These are phyloP conservation scores for Fusarium sp. DNA, from an alignment of 2,329 filamentous ascomycete genomes.

Conservation along the genomic window DNA sequence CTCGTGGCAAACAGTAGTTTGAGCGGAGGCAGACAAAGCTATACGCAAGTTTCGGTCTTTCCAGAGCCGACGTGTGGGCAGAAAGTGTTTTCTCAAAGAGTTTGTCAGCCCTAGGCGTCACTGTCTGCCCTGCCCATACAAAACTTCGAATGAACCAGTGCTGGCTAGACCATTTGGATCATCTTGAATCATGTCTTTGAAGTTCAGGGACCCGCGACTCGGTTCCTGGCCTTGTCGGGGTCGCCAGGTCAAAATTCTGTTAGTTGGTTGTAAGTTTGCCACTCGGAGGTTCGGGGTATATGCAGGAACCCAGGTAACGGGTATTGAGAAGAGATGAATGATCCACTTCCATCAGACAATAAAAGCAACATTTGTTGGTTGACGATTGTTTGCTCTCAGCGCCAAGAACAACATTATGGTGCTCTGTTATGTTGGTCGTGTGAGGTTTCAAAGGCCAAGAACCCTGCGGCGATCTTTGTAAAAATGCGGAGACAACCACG, in stretches of 20 bases:
- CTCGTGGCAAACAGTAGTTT: slow-evolving; percentile 12
- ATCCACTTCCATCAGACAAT: not conserved
- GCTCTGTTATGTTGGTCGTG: not conserved
- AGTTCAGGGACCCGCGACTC: not conserved
- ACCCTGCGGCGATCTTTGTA: slow-evolving; percentile 9
- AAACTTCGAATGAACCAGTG: not conserved
- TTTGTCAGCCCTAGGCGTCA: not conserved
- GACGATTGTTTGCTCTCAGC: not conserved
- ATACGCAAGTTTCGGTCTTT: slow-evolving; percentile 1
- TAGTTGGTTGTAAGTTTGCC: not conserved
- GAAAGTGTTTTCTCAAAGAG: not conserved
- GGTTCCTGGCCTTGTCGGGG: not conserved
- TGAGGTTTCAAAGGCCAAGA: not conserved
- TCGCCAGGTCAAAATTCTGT: not conserved
- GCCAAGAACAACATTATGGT: not conserved
- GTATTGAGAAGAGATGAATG: not conserved
- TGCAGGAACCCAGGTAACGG: not conserved
- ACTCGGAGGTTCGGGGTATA: not conserved
- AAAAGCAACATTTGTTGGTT: not conserved
- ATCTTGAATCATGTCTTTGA: slow-evolving; percentile 3
- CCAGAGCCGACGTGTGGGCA: not conserved
- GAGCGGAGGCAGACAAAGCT: not conserved
- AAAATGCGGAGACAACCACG: slow-evolving; percentile 6
- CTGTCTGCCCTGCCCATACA: not conserved
- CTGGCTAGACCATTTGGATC: not conserved